Evolutionary conservation across 2,329 filamentous ascomycete genomes (phyloP).

Genomic region (Botrytis byssoidea): DNA sequence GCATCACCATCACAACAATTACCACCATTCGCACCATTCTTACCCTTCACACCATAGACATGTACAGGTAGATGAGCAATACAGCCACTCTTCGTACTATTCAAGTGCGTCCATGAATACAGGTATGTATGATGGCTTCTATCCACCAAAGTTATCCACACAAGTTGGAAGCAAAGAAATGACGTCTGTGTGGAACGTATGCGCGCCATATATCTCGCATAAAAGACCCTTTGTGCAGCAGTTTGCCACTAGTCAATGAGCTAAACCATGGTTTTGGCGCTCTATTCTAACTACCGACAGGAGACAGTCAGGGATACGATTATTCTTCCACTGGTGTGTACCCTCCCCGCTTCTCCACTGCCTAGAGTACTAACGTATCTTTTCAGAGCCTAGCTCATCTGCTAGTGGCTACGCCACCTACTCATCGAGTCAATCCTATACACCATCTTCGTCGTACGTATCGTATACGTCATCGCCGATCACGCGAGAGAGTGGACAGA

Average conservation of each 20-base stretch:
- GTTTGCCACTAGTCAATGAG: neutral
- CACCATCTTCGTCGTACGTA: neutral
- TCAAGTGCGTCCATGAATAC: neutral
- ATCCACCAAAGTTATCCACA: neutral
- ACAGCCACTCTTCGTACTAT: conserved; percentile 2
- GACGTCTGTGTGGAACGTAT: neutral
- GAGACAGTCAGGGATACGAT: conserved; percentile 2
- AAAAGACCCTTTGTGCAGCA: neutral
- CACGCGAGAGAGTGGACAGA: neutral
- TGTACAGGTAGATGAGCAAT: conserved; percentile 2
- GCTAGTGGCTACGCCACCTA: conserved; percentile 3
- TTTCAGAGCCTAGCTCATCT: neutral
- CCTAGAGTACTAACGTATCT: neutral
- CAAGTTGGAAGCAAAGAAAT: neutral
- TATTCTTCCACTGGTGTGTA: conserved; percentile 14
- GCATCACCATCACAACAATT: neutral
- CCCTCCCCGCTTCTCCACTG: neutral
- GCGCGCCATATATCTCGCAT: neutral
- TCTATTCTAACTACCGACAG: conserved; percentile 13
- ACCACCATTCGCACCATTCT: neutral
- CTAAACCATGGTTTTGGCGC: neutral
- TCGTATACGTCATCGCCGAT: conserved; percentile 5
- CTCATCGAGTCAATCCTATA: neutral
- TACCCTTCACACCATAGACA: neutral
- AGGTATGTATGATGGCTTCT: conserved; percentile 15